Conservation (phyloP, 805 yeast species). For the Blastobotrys mokoenaii region DNA sequence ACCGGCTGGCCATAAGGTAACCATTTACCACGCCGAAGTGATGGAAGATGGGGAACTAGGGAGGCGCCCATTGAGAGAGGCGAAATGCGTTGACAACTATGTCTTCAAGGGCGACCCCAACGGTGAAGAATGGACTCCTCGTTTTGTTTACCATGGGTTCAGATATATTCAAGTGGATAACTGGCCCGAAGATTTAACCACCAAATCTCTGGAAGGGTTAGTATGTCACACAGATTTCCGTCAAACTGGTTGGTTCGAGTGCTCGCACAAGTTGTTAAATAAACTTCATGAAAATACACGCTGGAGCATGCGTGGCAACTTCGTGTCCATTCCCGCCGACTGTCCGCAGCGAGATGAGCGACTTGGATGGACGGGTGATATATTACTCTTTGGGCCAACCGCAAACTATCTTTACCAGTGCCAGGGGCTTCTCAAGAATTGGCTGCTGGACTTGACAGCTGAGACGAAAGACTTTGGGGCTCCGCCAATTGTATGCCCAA, state of each 20-base stretch:
- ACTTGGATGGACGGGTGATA: constrained; percentile 26
- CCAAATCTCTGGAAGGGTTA: constrained; percentile 13
- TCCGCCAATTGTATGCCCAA: constrained; percentile 19
- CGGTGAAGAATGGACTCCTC: constrained; percentile 20
- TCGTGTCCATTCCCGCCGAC: constrained; percentile 22
- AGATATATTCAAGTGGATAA: constrained; percentile 20
- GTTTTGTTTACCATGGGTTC: constrained; percentile 24
- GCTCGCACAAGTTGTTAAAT: constrained; percentile 17
- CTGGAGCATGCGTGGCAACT: constrained; percentile 22
- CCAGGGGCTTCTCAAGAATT: constrained; percentile 16
- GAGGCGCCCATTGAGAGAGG: constrained; percentile 20
- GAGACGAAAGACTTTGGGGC: constrained; percentile 20
- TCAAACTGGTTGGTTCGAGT: constrained; percentile 17
- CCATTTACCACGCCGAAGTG: constrained; percentile 22
- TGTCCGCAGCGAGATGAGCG: constrained; percentile 27
- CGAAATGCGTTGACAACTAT: constrained; percentile 18
- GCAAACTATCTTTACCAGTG: constrained; percentile 21
- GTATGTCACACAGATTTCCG: constrained; percentile 18
- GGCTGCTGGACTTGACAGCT: constrained; percentile 19
- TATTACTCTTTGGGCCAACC: constrained; percentile 22
- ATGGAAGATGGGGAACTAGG: constrained; percentile 24
- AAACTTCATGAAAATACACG: constrained; percentile 16
- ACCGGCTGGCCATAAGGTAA: constrained; percentile 15
- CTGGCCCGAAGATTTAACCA: constrained; percentile 15
- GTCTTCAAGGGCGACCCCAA: constrained; percentile 16